A percentile compares a stretch with the other conserved stretches of the same genome.
Evolutionary conservation across 2,329 filamentous ascomycete species (phyloP).

Genomic region (Onygenales sp.): DNA sequence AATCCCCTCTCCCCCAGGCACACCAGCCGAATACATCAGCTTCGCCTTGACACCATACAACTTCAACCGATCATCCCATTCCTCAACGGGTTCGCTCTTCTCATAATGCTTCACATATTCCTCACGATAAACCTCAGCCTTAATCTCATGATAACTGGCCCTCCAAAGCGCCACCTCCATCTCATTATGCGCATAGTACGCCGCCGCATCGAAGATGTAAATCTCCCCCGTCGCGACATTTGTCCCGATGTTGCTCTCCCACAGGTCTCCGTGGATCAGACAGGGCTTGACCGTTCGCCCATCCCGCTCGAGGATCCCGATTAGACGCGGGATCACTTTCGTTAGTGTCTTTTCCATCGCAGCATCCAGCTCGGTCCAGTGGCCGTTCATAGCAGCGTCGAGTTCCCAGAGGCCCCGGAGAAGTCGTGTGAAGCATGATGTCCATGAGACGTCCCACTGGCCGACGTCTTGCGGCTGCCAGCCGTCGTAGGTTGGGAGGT

Average conservation of each 20-base stretch:
- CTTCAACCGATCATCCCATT: constrained; percentile 23
- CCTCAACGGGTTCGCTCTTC: constrained; percentile 18
- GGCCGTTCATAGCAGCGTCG: constrained; percentile 23
- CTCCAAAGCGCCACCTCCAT: constrained; percentile 25
- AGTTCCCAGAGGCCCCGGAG: constrained; percentile 20
- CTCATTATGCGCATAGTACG: constrained; percentile 31
- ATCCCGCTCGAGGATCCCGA: constrained; percentile 15
- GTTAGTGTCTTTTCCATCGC: constrained; percentile 12
- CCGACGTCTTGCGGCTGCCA: constrained; percentile 15
- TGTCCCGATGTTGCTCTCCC: constrained; percentile 30
- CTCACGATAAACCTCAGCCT: constrained; percentile 6
- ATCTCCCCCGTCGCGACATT: constrained; percentile 18
- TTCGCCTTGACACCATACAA: constrained; percentile 19
- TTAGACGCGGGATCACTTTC: constrained; percentile 23
- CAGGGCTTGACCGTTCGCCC: constrained; percentile 18
- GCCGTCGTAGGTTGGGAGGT: constrained; percentile 24
- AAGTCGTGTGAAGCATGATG: constrained; percentile 25
- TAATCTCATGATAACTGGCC: constrained; percentile 11
- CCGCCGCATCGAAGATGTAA: constrained; percentile 25
- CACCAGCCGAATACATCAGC: constrained; percentile 7
- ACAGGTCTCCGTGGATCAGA: constrained; percentile 31
- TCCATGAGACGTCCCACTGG: constrained; percentile 27
- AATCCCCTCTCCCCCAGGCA: neutral
- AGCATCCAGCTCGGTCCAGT: constrained; percentile 21
- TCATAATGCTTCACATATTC: constrained; percentile 11